Evolutionary conservation across 1,284 basidiomycete species (phyloP), one percentile per base, ranked within the genome.

Genomic region (Sporisorium sorghi): DNA sequence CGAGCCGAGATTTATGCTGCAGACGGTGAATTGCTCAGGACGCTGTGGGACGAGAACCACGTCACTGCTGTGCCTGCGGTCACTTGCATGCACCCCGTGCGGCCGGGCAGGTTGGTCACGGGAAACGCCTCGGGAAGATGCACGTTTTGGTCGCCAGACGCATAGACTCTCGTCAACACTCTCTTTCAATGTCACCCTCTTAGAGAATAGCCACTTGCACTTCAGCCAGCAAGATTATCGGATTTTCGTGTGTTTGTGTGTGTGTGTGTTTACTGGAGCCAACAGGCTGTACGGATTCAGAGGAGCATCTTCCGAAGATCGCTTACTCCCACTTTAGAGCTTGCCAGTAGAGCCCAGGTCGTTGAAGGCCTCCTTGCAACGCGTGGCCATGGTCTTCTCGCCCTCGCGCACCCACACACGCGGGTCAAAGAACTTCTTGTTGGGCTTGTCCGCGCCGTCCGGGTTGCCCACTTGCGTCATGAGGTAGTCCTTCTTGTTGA

Each of bases 361-460:
- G 47, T 86, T 79, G 87, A 93, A 95, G 37, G 97, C 95, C 86
- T 93, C 91, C 87, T 93, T 92, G 87, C 96, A 93, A 84, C 97
- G 93, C 74, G 86, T 89, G 54, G 86, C 63, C 82, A 99, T 90
- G 24, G 94, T 97, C 90, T 97, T 95, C 88, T 99, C 97, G 77
- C 95, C 95, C 87, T 97, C 94, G 83, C 96, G 92, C 49, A 98
- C 92, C 95, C 95, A 98, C 73, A 96, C 92, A 88, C 95, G 93
- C 5, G 84, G 84, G 76, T 85, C 84, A 55, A 82, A 84, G 66
- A 73, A 77, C 73, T 80, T 83, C 80, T 84, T 84, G 80, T 84
- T 84, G 58, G 82, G 82, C 80, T 82, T 83, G 77, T 84, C 82
- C 11, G 72, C 71, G 30, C 76, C 73, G 39, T 84, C 82, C n/a